These are phyloP conservation scores for Starmerella vitae DNA, from an alignment of 805 yeast genomes.

Conservation along the genomic window DNA sequence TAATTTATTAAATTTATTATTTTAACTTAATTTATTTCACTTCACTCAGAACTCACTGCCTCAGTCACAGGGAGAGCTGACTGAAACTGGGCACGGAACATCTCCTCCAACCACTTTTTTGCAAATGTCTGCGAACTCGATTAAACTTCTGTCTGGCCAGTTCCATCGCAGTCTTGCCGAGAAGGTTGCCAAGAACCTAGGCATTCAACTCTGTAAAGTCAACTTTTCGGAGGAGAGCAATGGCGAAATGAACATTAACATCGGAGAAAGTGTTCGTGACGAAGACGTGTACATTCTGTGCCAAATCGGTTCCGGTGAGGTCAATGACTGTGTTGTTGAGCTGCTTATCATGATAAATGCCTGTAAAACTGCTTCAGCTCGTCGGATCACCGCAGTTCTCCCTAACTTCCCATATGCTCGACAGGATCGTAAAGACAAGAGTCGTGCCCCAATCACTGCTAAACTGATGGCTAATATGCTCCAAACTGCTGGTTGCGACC, in stretches of 20 bases:
- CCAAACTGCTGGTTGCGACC: slow-evolving; percentile 91
- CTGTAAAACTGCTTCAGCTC: slow-evolving; percentile 86
- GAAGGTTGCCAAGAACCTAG: slow-evolving; percentile 51
- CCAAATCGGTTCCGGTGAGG: slow-evolving; percentile 75
- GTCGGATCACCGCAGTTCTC: slow-evolving; percentile 86
- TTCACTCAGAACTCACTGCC: too few relatives aligned
- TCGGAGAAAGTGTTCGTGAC: slow-evolving; percentile 84
- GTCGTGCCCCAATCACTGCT: slow-evolving; percentile 94
- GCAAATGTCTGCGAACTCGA: slow-evolving; percentile 23
- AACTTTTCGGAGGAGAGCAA: slow-evolving; percentile 36
- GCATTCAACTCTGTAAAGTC: slow-evolving; percentile 41
- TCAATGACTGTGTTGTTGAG: slow-evolving; percentile 81
- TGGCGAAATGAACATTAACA: slow-evolving; percentile 25
- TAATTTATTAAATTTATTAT: slow-evolving; percentile 1
- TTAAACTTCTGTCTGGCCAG: slow-evolving; percentile 43
- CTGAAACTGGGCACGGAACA: not conserved
- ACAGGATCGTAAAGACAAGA: slow-evolving; percentile 92
- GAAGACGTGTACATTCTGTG: slow-evolving; percentile 44
- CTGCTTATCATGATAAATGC: slow-evolving; percentile 83
- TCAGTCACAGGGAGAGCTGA: not conserved
- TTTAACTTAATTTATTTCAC: too few relatives aligned
- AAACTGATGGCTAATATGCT: slow-evolving; percentile 85
- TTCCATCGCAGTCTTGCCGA: slow-evolving; percentile 70
- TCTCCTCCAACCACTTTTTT: not conserved
- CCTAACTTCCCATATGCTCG: slow-evolving; percentile 97